Evolutionary conservation across 192 early-diverging fungal species (phyloP).

Genomic region (Martensiomyces pterosporus): DNA sequence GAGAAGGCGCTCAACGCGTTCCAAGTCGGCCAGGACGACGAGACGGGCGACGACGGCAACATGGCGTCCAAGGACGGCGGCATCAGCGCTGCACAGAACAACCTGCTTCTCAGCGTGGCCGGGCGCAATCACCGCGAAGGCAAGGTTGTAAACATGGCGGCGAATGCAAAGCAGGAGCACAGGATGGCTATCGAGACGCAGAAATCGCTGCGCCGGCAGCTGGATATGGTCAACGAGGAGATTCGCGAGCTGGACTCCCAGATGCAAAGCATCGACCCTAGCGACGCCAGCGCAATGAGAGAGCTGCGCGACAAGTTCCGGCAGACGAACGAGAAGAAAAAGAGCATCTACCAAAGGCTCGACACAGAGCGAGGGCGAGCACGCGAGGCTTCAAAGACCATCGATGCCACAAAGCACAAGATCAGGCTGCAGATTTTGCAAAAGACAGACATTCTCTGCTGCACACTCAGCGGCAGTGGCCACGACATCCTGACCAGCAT

Average conservation of each 20-base stretch:
- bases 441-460: conserved; percentile 78
- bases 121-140: conserved; percentile 13
- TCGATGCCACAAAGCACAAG: conserved; percentile 52
- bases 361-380: conserved; percentile 30
- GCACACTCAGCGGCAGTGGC: conserved; percentile 82
- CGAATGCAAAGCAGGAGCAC: conserved; percentile 12
- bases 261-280: conserved; percentile 17
- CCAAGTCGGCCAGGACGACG: conserved; percentile 1
- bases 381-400: conserved; percentile 34
- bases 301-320: conserved; percentile 17
- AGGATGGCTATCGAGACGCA: conserved; percentile 5
- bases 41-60: neutral
- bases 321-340: conserved; percentile 9
- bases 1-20: conserved; percentile 56
- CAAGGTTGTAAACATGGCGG: conserved; percentile 5
- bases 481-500: conserved; percentile 72
- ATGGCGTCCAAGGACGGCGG: too few species aligned
- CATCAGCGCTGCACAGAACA: conserved; percentile 22
- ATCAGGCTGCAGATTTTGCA: conserved; percentile 63
- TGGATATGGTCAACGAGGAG: conserved; percentile 25
- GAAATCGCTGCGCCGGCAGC: conserved; percentile 11
- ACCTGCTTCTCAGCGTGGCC: conserved; percentile 21
- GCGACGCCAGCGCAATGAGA: conserved; percentile 12
- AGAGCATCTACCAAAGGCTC: conserved; percentile 8
- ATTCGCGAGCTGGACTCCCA: conserved; percentile 14